A percentile compares a stretch with the other conserved stretches of the same genome.
Conservation (phyloP, 345 rosid species). For the Moringa oleifera region DNA sequence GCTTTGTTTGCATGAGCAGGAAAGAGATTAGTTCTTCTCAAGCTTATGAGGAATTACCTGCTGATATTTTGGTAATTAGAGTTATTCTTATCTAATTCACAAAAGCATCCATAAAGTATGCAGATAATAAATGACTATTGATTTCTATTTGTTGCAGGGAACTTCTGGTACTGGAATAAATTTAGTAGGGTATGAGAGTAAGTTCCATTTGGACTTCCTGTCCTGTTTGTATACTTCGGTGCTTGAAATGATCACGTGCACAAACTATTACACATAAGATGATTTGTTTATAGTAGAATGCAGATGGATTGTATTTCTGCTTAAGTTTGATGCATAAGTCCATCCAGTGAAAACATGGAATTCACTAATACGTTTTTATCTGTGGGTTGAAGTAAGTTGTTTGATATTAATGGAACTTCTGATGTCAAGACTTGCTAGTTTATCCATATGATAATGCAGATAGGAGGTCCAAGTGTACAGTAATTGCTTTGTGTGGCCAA, state of each 20-base stretch:
- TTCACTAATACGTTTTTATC: too few species aligned
- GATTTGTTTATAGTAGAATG: background rate
- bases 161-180: constrained; percentile 25
- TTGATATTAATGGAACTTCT: too few species aligned
- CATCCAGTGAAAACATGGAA: background rate
- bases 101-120: too few species aligned
- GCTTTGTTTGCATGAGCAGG: constrained; percentile 27
- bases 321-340: too few species aligned
- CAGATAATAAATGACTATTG: background rate
- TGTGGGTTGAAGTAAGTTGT: too few species aligned
- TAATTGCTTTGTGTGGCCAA: too few species aligned
- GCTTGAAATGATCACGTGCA: background rate
- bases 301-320: too few species aligned
- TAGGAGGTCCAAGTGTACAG: too few species aligned
- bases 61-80: constrained; percentile 44
- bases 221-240: background rate
- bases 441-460: too few species aligned
- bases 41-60: constrained; percentile 34
- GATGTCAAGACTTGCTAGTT: too few species aligned
- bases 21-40: constrained; percentile 40
- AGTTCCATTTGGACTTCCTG: constrained; percentile 10
- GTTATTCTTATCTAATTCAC: background rate
- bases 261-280: background rate
- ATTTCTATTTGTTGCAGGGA: constrained; percentile 28
- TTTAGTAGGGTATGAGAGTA: constrained; percentile 56